Conservation (phyloP, 2,329 filamentous ascomycete genomes). For the Cercospora berteroae region DNA sequence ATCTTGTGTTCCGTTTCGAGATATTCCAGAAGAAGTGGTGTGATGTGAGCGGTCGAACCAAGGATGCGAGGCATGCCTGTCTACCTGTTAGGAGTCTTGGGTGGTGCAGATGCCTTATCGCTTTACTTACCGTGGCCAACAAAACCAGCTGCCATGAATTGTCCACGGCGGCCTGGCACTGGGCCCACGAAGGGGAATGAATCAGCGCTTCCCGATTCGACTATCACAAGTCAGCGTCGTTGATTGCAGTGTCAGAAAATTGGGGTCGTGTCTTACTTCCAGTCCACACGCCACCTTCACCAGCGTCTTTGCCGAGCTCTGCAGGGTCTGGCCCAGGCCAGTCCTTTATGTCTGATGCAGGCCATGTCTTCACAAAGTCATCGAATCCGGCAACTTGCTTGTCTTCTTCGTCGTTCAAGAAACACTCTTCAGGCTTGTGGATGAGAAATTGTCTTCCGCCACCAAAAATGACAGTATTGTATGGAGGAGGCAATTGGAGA, state of each 20-base stretch:
- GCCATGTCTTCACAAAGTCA: slow-evolving; percentile 36
- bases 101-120: background rate
- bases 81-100: background rate
- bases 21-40: slow-evolving; percentile 29
- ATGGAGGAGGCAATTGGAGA: slow-evolving; percentile 35
- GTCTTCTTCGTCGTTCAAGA: slow-evolving; percentile 31
- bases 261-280: slow-evolving; percentile 27
- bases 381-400: slow-evolving; percentile 31
- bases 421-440: slow-evolving; percentile 30
- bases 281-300: slow-evolving; percentile 35
- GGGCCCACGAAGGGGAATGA: slow-evolving; percentile 34
- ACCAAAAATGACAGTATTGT: slow-evolving; percentile 35
- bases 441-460: slow-evolving; percentile 31
- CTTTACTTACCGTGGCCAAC: slow-evolving; percentile 28
- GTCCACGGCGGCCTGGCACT: slow-evolving; percentile 28
- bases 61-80: slow-evolving; percentile 38
- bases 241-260: background rate
- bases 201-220: slow-evolving; percentile 21
- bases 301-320: slow-evolving; percentile 25
- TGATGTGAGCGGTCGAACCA: slow-evolving; percentile 33
- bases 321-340: slow-evolving; percentile 26
- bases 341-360: slow-evolving; percentile 28
- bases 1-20: slow-evolving; percentile 25
- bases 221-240: background rate
- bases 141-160: slow-evolving; percentile 34